Percentiles rank a stretch among this genome's conserved stretches.
Conservation (phyloP, 2,329 filamentous ascomycete genomes). For the Neonectria faginata region DNA sequence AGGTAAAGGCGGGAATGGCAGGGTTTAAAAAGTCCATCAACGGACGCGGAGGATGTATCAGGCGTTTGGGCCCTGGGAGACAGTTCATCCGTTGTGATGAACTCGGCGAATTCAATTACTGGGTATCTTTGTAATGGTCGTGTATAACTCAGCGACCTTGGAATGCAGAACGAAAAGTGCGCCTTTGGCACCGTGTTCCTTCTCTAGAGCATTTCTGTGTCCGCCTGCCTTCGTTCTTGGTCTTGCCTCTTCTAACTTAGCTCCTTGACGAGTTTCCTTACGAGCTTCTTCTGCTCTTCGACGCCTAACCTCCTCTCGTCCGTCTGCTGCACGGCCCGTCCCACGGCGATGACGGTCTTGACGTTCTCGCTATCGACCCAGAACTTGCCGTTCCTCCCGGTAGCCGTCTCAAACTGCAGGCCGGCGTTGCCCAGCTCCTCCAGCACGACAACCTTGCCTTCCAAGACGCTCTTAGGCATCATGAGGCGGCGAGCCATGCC, state of each 20-base stretch:
- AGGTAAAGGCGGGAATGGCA: constrained; percentile 35
- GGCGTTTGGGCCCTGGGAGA: constrained; percentile 40
- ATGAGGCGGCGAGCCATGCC: constrained; percentile 86
- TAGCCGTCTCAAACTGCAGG: constrained; percentile 90
- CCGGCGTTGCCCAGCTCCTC: constrained; percentile 82
- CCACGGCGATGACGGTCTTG: constrained; percentile 80
- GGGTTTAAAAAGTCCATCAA: constrained; percentile 32
- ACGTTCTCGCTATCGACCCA: constrained; percentile 88
- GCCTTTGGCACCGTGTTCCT: constrained; percentile 29
- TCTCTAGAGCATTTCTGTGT: constrained; percentile 6
- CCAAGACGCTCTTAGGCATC: constrained; percentile 69
- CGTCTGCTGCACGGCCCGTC: constrained; percentile 80
- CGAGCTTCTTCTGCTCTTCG: constrained; percentile 77
- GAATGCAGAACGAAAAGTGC: constrained; percentile 37
- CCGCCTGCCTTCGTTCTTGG: background rate
- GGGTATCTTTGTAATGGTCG: constrained; percentile 44
- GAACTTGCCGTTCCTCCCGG: constrained; percentile 90
- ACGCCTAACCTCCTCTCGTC: constrained; percentile 74
- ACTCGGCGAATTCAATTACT: constrained; percentile 36
- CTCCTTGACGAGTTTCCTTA: constrained; percentile 73
- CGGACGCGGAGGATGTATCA: constrained; percentile 26
- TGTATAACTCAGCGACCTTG: constrained; percentile 37
- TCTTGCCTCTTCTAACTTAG: constrained; percentile 54
- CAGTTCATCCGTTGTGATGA: constrained; percentile 34
- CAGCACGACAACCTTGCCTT: constrained; percentile 77